Evolutionary conservation across 2,329 filamentous ascomycete species (phyloP), one percentile per base, ranked within the genome.

Genomic region (Pseudocercospora fijiensis): DNA sequence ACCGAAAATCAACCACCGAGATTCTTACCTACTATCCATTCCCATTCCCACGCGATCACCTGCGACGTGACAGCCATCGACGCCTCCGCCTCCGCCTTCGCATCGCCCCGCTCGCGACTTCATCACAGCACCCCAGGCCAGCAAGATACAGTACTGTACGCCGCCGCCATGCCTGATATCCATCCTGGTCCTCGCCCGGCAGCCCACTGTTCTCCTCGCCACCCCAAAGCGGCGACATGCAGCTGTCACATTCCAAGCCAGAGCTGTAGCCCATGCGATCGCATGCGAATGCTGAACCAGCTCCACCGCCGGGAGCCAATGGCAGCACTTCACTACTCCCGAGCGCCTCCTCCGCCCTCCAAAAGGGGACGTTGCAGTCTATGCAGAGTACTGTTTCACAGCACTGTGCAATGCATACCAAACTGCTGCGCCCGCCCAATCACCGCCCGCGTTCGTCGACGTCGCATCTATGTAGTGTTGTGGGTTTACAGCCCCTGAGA

Each of bases 161-260:
- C 28, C 28, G 28, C 28, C 28, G 28, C 41, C 41, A 45, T 20
- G 16, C 10, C 41, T 45, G 16, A 45, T 13, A n/a, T n/a, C n/a
- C n/a, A n/a, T 13, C 41, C 41, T 18, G 47, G 47, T 51, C 22
- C 26, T 18, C 43, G 22, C 22, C 58, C 27, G 18, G 27, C 43
- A 52, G 41, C 41, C 10, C n/a, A 20, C 41, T 47, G 7, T 47
- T 30, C 20, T 33, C n/a, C 26, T 37, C 47, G 28, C 27, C 61
- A 13, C 49, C 49, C 63, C 59, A 51, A n/a, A n/a, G n/a, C n/a
- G 60, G 65, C 52, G 65, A 57, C 53, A 6, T 62, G 65, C 65
- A 67, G 60, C 61, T 65, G 63, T 65, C 65, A 67, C 65, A 61
- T 61, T 65, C 57, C 27, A 30, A 20, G 4, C 52, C 13, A 30